phyloP scores from a whole-genome alignment of 805 yeast genomes.

The Pichia exigua region DNA sequence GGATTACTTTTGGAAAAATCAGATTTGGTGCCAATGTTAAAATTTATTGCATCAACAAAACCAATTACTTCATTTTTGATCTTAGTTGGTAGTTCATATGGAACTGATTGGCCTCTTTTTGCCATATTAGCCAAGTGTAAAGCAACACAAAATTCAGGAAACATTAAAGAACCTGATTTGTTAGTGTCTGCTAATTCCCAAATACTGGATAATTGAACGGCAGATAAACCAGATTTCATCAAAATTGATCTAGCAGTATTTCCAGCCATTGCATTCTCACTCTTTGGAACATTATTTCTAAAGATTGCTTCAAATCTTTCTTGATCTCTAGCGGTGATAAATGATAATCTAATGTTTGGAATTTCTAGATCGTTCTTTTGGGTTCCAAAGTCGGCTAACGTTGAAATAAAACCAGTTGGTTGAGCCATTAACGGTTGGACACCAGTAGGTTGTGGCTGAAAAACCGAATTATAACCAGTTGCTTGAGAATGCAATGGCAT shows the following conservation, averaged over 20 bases:
- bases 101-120: constrained; percentile 71
- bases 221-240: constrained; percentile 69
- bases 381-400: constrained; percentile 13
- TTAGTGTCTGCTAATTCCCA: constrained; percentile 91
- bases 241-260: constrained; percentile 72
- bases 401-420: constrained; percentile 40
- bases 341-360: constrained; percentile 72
- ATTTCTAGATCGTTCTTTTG: constrained; percentile 50
- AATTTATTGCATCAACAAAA: constrained; percentile 82
- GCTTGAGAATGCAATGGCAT: constrained; percentile 30
- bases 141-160: constrained; percentile 92
- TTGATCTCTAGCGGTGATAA: constrained; percentile 81
- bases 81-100: constrained; percentile 60
- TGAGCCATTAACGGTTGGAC: constrained; percentile 30
- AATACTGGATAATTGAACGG: constrained; percentile 70
- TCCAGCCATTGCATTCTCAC: constrained; percentile 63
- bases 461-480: constrained; percentile 32
- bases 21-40: constrained; percentile 51
- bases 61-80: constrained; percentile 79
- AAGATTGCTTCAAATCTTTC: constrained; percentile 79
- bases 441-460: constrained; percentile 11
- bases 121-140: constrained; percentile 78
- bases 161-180: constrained; percentile 74
- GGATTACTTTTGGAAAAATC: constrained; percentile 7
- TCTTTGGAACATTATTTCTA: constrained; percentile 63